A percentile compares a stretch with the other conserved stretches of the same genome.
These are phyloP conservation scores for Scutellaria minor DNA, from an alignment of 257 asterid species.

Conservation along the genomic window DNA sequence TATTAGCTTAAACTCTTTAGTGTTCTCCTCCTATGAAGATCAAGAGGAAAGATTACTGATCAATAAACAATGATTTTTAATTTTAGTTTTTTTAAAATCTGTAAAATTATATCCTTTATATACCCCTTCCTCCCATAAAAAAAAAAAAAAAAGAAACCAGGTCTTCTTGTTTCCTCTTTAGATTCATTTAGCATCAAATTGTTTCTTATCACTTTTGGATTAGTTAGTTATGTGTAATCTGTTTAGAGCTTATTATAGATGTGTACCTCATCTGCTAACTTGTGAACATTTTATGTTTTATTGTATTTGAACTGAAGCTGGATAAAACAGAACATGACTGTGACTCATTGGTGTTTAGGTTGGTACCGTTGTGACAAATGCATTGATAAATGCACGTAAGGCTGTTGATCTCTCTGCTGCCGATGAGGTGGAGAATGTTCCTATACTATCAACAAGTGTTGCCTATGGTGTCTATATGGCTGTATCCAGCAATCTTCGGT, in stretches of 20 bases:
- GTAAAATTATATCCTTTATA: too few relatives aligned
- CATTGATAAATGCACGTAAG: constrained; percentile 72
- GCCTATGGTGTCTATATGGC: constrained; percentile 90
- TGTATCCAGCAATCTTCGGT: constrained; percentile 90
- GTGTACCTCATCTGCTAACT: constrained; percentile 10
- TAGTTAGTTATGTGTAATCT: background rate
- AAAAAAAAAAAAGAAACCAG: background rate
- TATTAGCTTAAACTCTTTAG: background rate
- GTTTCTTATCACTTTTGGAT: too few relatives aligned
- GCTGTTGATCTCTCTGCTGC: constrained; percentile 64
- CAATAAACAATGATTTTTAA: background rate
- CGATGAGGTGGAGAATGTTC: constrained; percentile 77
- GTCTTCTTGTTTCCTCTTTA: background rate
- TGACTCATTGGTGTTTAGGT: constrained; percentile 51
- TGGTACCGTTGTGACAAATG: constrained; percentile 75
- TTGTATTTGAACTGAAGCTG: background rate
- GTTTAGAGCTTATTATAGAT: background rate
- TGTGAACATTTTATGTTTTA: background rate
- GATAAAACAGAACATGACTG: constrained; percentile 16
- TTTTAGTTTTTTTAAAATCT: background rate
- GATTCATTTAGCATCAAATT: too few relatives aligned
- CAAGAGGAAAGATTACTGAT: background rate
- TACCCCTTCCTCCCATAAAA: background rate
- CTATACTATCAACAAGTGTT: constrained; percentile 74
- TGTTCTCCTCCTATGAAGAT: background rate